Base-by-base conservation (phyloP, 208 protist genomes). In the Crithidia fasciculata region DNA sequence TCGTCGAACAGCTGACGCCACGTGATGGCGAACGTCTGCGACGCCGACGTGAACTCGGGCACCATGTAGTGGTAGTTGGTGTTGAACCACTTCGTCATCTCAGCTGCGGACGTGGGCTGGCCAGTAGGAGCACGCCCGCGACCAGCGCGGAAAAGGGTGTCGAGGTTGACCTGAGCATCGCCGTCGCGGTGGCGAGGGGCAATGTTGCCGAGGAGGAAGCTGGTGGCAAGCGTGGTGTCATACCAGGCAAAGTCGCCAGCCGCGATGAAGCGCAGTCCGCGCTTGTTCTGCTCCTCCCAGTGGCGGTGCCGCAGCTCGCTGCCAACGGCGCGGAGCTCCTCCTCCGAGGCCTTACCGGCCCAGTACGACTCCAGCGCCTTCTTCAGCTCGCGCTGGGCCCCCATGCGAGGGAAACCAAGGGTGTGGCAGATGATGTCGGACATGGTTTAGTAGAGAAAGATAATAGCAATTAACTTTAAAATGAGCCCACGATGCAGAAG, bases 31-130 rank as follows among this genome's bases (percentile, higher is more conserved):
- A 83, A 88, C 45, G 50, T 58, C 72, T 82, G 83, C 37, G 64
- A 75, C 8, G 72, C 63, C 52, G 69, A 75, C 18, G 75, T 79
- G 65, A 98, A 93, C 76, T 98, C 95, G 44, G 95, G 95, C 49
- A 96, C 92, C 56, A 97, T 95, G 80, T 95, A 96, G 69, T 98
- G 95, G 69, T 98, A 98, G 83, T 98, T 98, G 40, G 93, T 96
- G 72, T 98, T 95, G 74, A 98, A 97, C 91, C 92, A 98, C 71
- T 98, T 98, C 47, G 86, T 96, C 95, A 98, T 98, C 69, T 98
- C 91, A 5, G 87, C 58, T 2, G 86, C 83, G 10, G 83, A 79
- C 6, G 90, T 87, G 37, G 85, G 82, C 2, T 64, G 63, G n/a
- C 85, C 85, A 56, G 76, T 83, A 0, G 81, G 78, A 2, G 82